phyloP scores from a whole-genome alignment of 2,329 filamentous ascomycete species.

The Raffaelea deltoideospora region DNA sequence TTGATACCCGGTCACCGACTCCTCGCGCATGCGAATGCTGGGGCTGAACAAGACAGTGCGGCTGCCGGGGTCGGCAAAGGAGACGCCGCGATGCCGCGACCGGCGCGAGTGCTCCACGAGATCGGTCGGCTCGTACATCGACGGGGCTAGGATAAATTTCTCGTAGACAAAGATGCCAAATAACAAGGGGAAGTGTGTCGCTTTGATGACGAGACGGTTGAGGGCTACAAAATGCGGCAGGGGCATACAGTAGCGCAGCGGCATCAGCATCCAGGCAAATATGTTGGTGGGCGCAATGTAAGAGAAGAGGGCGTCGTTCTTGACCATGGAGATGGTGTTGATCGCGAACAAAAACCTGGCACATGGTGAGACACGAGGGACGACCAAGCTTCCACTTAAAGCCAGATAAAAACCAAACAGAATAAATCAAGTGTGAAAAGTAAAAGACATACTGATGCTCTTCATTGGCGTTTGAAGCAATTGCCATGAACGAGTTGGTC shows the following conservation, averaged over 20 bases:
- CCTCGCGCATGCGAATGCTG: conserved; percentile 57
- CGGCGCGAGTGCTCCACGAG: conserved; percentile 58
- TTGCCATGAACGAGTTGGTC: conserved; percentile 90
- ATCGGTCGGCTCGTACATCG: conserved; percentile 71
- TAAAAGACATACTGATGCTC: conserved; percentile 65
- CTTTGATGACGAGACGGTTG: conserved; percentile 83
- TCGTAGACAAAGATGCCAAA: conserved; percentile 84
- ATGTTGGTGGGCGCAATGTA: conserved; percentile 88
- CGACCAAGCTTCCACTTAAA: no score
- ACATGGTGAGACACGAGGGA: no score
- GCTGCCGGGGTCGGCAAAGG: conserved; percentile 40
- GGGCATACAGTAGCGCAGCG: conserved; percentile 64
- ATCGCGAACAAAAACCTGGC: conserved; percentile 77
- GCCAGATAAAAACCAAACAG: no score
- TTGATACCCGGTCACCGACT: conserved; percentile 75
- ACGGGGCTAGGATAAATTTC: conserved; percentile 57
- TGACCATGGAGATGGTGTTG: conserved; percentile 95
- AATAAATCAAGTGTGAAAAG: no score
- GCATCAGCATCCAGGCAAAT: conserved; percentile 77
- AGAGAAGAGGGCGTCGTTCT: conserved; percentile 91
- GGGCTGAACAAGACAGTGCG: conserved; percentile 58
- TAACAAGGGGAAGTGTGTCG: conserved; percentile 76
- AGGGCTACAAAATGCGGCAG: conserved; percentile 69
- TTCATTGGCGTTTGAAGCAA: conserved; percentile 83
- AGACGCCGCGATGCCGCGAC: conserved; percentile 31